Percentiles rank a stretch among this genome's conserved stretches.
Conservation (phyloP, 1,284 basidiomycete species). For the Phylloporus sp. region DNA sequence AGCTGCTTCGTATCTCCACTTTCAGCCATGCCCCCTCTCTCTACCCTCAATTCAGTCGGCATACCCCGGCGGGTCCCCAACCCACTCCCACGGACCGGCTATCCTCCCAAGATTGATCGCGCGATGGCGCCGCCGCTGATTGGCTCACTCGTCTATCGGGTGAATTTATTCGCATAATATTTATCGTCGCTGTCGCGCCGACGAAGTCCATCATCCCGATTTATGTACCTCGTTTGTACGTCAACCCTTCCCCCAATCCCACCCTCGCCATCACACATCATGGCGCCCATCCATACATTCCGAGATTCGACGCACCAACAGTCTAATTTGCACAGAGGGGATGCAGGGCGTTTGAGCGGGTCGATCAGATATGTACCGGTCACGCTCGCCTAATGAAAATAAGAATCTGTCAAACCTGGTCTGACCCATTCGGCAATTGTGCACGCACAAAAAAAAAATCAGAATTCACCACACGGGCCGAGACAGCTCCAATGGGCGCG, state of each 20-base stretch:
- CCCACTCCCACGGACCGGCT: constrained; percentile 32
- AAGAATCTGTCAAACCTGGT: not conserved
- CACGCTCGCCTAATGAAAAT: not conserved
- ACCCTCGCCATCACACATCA: not conserved
- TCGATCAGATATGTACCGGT: constrained; percentile 4
- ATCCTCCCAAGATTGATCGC: constrained; percentile 32
- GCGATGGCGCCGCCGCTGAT: constrained; percentile 18
- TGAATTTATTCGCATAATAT: constrained; percentile 4
- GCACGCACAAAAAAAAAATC: not conserved
- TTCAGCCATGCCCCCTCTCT: constrained; percentile 8
- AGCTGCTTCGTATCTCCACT: constrained; percentile 30
- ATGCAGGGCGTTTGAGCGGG: constrained; percentile 12
- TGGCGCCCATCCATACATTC: not conserved
- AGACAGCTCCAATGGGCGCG: constrained; percentile 12
- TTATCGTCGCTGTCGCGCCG: constrained; percentile 2
- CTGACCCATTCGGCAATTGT: constrained; percentile 27
- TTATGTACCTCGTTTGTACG: constrained; percentile 16
- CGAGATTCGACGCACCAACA: constrained; percentile 8
- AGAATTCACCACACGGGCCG: constrained; percentile 3
- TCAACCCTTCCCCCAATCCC: constrained; percentile 1
- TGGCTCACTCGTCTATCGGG: constrained; percentile 17
- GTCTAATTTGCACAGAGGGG: constrained; percentile 10
- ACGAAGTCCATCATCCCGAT: constrained; percentile 1
- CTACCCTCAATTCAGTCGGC: constrained; percentile 33
- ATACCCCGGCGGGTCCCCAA: constrained; percentile 13